Conservation (phyloP, 352 stramenopile genomes). For the Vaucheria bursata region DNA sequence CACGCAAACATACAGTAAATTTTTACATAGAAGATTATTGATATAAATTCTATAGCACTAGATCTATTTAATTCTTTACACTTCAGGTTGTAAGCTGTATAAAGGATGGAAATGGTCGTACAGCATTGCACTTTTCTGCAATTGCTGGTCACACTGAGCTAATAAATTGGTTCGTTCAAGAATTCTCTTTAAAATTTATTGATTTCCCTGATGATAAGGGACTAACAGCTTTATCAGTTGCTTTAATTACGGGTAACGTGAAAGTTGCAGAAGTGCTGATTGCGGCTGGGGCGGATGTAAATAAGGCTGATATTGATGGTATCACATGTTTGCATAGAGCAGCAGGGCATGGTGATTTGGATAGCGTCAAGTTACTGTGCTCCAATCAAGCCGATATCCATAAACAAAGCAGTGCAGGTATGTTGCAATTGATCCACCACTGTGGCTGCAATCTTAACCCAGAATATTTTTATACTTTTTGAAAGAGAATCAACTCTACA, state of each 20-base stretch:
- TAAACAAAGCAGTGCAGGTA: constrained; percentile 41
- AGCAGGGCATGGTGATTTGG: constrained; percentile 46
- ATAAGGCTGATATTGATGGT: constrained; percentile 26
- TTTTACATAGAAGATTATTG: neutral
- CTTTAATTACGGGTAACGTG: constrained; percentile 35
- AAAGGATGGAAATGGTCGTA: constrained; percentile 48
- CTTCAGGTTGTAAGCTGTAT: constrained; percentile 17
- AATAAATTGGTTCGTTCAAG: too few species aligned
- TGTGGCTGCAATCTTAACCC: too few species aligned
- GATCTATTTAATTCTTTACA: neutral
- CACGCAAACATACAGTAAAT: neutral
- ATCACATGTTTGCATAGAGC: constrained; percentile 39
- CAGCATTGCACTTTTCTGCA: constrained; percentile 32
- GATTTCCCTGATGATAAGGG: constrained; percentile 43
- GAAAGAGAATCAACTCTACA: too few species aligned
- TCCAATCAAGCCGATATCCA: constrained; percentile 39
- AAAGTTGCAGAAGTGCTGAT: constrained; percentile 13
- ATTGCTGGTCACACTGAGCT: too few species aligned
- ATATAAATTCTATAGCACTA: neutral
- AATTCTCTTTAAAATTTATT: too few species aligned
- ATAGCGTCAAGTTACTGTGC: constrained; percentile 29
- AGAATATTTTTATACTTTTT: too few species aligned
- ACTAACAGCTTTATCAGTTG: constrained; percentile 35
- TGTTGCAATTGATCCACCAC: too few species aligned
- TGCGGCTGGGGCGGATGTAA: constrained; percentile 24